These are phyloP conservation scores for Candida argentea DNA, from an alignment of 805 yeast genomes.

Conservation along the genomic window DNA sequence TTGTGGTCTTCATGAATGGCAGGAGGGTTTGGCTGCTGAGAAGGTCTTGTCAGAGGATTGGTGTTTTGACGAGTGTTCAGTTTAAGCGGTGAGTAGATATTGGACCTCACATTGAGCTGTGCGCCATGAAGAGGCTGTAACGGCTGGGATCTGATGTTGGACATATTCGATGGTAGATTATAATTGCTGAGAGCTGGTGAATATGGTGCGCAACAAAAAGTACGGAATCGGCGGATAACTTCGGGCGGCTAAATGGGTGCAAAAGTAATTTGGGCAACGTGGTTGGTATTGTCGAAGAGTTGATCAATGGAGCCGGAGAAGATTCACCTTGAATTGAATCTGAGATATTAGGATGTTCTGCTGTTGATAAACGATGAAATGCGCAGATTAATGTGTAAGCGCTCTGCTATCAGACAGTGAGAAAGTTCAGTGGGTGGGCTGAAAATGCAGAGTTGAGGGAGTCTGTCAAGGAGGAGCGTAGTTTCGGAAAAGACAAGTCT, in stretches of 20 bases:
- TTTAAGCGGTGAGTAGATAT: slow-evolving; percentile 31
- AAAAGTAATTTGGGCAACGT: background rate
- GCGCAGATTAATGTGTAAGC: no score
- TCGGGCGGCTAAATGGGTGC: no score
- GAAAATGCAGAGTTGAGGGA: background rate
- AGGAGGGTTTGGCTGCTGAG: slow-evolving; percentile 7
- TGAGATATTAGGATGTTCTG: no score
- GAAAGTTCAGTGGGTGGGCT: no score
- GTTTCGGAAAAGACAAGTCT: slow-evolving; percentile 1
- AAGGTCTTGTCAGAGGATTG: slow-evolving; percentile 4
- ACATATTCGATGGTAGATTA: slow-evolving; percentile 3
- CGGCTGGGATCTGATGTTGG: slow-evolving; percentile 24
- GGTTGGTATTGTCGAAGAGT: background rate
- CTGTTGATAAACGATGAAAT: slow-evolving; percentile 1
- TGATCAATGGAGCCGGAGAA: no score
- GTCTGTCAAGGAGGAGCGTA: background rate
- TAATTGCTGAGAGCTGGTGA: slow-evolving; percentile 1
- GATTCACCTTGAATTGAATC: no score
- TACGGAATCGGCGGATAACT: no score
- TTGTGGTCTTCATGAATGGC: slow-evolving; percentile 8
- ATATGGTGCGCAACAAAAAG: slow-evolving; percentile 1
- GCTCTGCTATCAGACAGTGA: no score
- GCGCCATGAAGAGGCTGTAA: slow-evolving; percentile 46
- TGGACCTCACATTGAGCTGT: slow-evolving; percentile 38
- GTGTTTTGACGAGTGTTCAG: slow-evolving; percentile 18